Percentiles rank a stretch among this genome's conserved stretches.
phyloP scores from a whole-genome alignment of 306 rosid species.

The Trichosanthes truncata region DNA sequence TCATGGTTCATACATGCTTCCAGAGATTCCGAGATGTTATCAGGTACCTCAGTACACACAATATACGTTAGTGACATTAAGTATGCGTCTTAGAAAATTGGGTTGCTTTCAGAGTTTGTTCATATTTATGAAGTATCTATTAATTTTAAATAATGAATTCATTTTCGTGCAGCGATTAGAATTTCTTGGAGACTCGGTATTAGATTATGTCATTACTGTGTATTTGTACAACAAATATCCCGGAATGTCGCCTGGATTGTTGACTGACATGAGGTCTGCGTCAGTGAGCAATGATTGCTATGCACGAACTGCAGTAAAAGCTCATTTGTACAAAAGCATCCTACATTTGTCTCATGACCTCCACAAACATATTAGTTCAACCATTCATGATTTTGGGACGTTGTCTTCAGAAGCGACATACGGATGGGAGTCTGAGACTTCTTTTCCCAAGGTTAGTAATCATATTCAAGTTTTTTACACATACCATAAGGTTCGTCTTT shows the following conservation, averaged over 20 bases:
- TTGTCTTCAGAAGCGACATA: slow-evolving; percentile 32
- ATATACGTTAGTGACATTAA: background rate
- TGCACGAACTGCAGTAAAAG: slow-evolving; percentile 51
- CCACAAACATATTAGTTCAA: slow-evolving; percentile 32
- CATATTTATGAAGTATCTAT: background rate
- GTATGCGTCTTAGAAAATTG: background rate
- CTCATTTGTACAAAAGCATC: slow-evolving; percentile 47
- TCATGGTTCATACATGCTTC: slow-evolving; percentile 90
- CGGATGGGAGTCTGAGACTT: slow-evolving; percentile 60
- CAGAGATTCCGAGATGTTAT: slow-evolving; percentile 72
- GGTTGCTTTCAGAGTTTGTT: background rate
- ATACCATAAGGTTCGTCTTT: background rate
- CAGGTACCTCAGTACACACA: slow-evolving; percentile 34
- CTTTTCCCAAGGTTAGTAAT: slow-evolving; percentile 64
- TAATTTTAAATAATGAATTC: background rate
- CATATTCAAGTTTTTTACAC: background rate
- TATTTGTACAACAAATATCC: slow-evolving; percentile 50
- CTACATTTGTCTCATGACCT: slow-evolving; percentile 48
- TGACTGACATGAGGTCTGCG: slow-evolving; percentile 78
- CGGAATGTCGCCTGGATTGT: slow-evolving; percentile 48
- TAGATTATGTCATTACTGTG: slow-evolving; percentile 59
- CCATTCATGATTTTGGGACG: slow-evolving; percentile 21
- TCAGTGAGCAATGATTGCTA: slow-evolving; percentile 69
- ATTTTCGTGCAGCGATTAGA: slow-evolving; percentile 53
- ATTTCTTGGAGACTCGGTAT: slow-evolving; percentile 65